These are phyloP conservation scores for Cercophora newfieldiana DNA, from an alignment of 495 filamentous ascomycete genomes.

Conservation along the genomic window DNA sequence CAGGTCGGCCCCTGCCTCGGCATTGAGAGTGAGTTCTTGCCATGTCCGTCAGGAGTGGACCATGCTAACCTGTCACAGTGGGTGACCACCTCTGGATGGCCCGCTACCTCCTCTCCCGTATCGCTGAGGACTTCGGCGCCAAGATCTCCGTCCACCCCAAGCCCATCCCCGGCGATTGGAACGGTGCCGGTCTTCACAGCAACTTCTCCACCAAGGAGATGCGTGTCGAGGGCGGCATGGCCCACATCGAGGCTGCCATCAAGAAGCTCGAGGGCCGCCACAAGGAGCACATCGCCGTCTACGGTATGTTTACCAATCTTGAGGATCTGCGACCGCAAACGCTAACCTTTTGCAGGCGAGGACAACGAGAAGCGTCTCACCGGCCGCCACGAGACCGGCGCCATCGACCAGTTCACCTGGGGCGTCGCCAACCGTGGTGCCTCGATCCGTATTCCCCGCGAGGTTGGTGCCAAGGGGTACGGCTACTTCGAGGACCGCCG, in stretches of 20 bases:
- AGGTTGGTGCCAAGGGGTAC: conserved; percentile 86
- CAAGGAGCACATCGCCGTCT: conserved; percentile 93
- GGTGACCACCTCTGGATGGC: conserved; percentile 98
- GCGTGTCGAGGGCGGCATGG: conserved; percentile 91
- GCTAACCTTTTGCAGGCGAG: no score
- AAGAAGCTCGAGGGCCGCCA: conserved; percentile 77
- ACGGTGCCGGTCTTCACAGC: conserved; percentile 97
- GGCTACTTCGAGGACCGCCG: conserved; percentile 98
- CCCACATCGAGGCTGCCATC: conserved; percentile 74
- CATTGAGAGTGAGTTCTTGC: conserved; percentile 55
- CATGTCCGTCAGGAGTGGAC: background rate
- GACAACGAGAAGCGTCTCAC: conserved; percentile 91
- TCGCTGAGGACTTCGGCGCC: conserved; percentile 95
- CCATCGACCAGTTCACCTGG: conserved; percentile 91
- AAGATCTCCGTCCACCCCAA: conserved; percentile 96
- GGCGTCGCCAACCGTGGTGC: conserved; percentile 96
- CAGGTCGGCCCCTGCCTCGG: conserved; percentile 94
- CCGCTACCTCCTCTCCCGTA: conserved; percentile 92
- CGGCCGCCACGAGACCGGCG: conserved; percentile 88
- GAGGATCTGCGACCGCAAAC: no score
- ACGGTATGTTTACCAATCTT: no score
- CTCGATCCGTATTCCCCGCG: conserved; percentile 84
- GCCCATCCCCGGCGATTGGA: conserved; percentile 99
- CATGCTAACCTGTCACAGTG: conserved; percentile 28
- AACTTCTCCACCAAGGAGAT: conserved; percentile 86